Percentiles rank a stretch among this genome's conserved stretches.
phyloP scores from a whole-genome alignment of 1,139 yeast genomes.

The Meyerozyma guilliermondii region DNA sequence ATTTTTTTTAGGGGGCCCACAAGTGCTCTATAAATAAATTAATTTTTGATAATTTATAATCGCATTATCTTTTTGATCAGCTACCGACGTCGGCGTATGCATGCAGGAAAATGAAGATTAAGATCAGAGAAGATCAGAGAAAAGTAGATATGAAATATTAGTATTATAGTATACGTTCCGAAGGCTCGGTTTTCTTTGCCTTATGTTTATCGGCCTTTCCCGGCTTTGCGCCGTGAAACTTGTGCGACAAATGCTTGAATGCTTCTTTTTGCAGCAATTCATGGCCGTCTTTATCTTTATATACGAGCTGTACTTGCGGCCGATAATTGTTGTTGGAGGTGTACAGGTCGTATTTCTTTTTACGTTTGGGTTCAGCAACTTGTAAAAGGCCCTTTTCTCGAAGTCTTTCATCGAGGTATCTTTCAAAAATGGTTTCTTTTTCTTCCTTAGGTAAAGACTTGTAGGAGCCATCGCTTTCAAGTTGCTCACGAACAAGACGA shows the following conservation, averaged over 20 bases:
- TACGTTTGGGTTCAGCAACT: slow-evolving; percentile 3
- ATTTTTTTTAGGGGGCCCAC: background rate
- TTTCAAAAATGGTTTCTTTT: slow-evolving; percentile 23
- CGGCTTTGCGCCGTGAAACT: slow-evolving; percentile 64
- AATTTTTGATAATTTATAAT: background rate
- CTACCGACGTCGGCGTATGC: background rate
- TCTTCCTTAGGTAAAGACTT: slow-evolving; percentile 26
- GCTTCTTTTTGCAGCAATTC: slow-evolving; percentile 70
- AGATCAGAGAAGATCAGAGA: no score
- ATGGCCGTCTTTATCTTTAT: slow-evolving; percentile 70
- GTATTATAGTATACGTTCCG: background rate
- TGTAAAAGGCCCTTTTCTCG: slow-evolving; percentile 21
- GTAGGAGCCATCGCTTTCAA: slow-evolving; percentile 27
- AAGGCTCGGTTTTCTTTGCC: background rate
- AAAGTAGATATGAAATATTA: no score
- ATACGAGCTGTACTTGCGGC: slow-evolving; percentile 61
- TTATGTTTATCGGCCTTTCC: background rate
- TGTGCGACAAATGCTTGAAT: slow-evolving; percentile 77
- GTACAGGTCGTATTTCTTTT: slow-evolving; percentile 2
- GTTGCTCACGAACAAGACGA: slow-evolving; percentile 35
- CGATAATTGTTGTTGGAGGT: slow-evolving; percentile 1
- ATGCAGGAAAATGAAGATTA: background rate
- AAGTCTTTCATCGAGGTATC: slow-evolving; percentile 26
- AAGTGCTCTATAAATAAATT: background rate
- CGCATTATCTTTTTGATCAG: slow-evolving; percentile 1